Evolutionary conservation across 2,329 filamentous ascomycete genomes (phyloP), one percentile per base, ranked within the genome.

Genomic region (Colletotrichum liaoningense): DNA sequence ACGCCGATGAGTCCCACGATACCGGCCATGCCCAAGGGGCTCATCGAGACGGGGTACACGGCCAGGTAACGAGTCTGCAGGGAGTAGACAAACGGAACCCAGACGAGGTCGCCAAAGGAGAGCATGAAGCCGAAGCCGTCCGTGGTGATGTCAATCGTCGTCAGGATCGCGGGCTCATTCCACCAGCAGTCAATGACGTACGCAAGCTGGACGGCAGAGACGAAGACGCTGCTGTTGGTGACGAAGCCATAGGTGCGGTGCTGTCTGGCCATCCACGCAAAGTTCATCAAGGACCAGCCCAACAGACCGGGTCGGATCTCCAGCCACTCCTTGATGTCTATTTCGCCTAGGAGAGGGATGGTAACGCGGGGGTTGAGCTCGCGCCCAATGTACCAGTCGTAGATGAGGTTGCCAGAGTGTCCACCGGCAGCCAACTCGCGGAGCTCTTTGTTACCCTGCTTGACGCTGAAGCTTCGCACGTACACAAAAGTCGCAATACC

Each of bases 71-170:
- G 92, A 8, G 93, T 91, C 83, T 97, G 95, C 46, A 94, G 87
- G 22, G 91, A 93, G 87, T 98, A 98, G 72, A 94, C 88, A 81
- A 97, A 97, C 0, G 96, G 96, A 2, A 98, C 90, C 96, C 96
- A 98, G 74, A 93, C 94, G 6, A 98, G 88, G 79, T 98, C 96
- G 69, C 95, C 96, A 80, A 98, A 98, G 2, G 94, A 88, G 42
- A 98, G 88, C 96, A 98, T 98, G 86, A 95, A 95, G 66, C 96
- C 96, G 77, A 98, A 98, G 6, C 96, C 96, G 78, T 98, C 96
- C 55, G 92, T 94, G 64, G 93, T 97, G 76, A 98, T 93, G 80
- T 98, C 96, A 84, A 98, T 98, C 38, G 95, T 98, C 1, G 95
- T 98, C 76, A 98, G 86, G 75, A 98, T 93, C 2, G 95, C 93